Conservation (phyloP, 139 green algal species). For the Mesotaenium endlicherianum region DNA sequence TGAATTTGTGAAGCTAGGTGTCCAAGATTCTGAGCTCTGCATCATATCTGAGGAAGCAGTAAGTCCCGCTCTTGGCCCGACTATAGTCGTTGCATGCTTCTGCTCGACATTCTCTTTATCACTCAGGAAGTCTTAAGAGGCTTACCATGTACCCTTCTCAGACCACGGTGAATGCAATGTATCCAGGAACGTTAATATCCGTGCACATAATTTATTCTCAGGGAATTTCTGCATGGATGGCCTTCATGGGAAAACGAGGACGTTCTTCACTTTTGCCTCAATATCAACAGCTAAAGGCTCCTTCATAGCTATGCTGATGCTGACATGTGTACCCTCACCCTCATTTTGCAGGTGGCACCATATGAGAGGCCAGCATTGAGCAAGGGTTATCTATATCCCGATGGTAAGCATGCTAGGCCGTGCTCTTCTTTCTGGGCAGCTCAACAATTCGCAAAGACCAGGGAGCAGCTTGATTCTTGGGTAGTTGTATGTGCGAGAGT, state of each 20-base stretch:
- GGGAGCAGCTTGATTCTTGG: no score
- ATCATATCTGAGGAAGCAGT: slow-evolving; percentile 75
- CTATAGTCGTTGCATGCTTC: neutral
- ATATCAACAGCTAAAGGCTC: no score
- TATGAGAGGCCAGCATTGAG: slow-evolving; percentile 88
- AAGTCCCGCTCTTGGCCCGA: neutral
- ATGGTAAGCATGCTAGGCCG: slow-evolving; percentile 24
- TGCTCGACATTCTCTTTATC: no score
- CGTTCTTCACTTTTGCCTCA: no score
- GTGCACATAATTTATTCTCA: no score
- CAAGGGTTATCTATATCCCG: slow-evolving; percentile 81
- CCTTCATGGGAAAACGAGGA: neutral
- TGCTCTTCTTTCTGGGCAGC: no score
- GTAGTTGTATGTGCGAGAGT: neutral
- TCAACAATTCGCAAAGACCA: no score
- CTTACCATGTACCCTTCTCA: neutral
- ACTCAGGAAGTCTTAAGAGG: neutral
- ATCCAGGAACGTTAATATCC: neutral
- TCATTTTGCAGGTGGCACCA: slow-evolving; percentile 36
- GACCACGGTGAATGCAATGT: neutral
- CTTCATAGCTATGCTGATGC: no score
- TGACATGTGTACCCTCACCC: neutral
- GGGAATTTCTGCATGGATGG: neutral
- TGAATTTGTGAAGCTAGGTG: slow-evolving; percentile 62
- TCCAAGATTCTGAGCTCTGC: slow-evolving; percentile 60